Evolutionary conservation across 805 yeast genomes (phyloP), one percentile per base, ranked within the genome.

Genomic region (Suhomyces kilbournensis): DNA sequence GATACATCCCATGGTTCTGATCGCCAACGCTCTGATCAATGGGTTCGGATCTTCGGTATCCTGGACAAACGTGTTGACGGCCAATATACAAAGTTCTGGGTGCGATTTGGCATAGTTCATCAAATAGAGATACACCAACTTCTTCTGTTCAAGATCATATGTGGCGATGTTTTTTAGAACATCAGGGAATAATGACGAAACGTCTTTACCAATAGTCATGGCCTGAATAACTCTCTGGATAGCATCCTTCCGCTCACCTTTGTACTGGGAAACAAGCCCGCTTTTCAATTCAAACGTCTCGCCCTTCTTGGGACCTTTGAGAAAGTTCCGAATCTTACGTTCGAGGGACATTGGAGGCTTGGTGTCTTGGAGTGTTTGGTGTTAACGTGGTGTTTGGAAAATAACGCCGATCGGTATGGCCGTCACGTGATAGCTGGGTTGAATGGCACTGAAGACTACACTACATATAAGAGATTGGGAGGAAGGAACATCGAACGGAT

Each of bases 1-100:
- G 48, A 94, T 91, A 74, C 97, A 93, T 0, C 99, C 98, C 99
- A 94, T 94, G 10, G 99, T 94, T 64, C 99, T 82, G 54, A 94
- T 92, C 0, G 99, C 98, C 71, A 94, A 81, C 1, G 98, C 97
- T 51, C 98, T 80, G 23, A 94, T 92, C 61, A 96, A 78, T 1
- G 99, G 99, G 65, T 94, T 94, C 47, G 97, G 96, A 67, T 94
- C 98, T 66, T 90, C 96, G 1, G 97, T 84, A 71, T 94, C 99
- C 68, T 80, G 82, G 23, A 94, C 97, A 78, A 94, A 94, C 1
- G 99, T 94, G 71, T 94, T 94, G 48, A 94, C 98, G 1, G 97
- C 99, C 60, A 94, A 76, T 58, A 94, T 92, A 66, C 96, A 90
- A 52, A 94, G 78, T 72, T 94, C 99, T 1, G 99, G 99, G 66